Percentiles rank a stretch among this genome's conserved stretches.
These are phyloP conservation scores for Stagonosporopsis chrysanthemi DNA, from an alignment of 2,329 filamentous ascomycete genomes.

Conservation along the genomic window DNA sequence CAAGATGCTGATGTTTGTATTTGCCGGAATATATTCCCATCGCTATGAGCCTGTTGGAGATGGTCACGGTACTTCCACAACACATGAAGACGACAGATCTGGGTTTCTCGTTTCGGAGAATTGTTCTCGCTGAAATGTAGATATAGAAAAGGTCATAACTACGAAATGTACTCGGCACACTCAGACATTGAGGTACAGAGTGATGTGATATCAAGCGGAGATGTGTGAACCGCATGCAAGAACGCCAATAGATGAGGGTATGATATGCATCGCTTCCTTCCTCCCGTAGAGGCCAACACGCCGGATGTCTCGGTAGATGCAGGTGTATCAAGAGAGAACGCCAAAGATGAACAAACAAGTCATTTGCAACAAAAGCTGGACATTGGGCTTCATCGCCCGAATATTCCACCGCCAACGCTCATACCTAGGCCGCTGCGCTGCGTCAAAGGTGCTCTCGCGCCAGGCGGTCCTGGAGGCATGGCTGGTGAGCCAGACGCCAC, in stretches of 20 bases:
- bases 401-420: constrained; percentile 40
- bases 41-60: neutral
- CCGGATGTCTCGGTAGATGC: constrained; percentile 7
- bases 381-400: constrained; percentile 36
- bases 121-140: neutral
- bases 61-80: neutral
- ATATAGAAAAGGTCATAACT: neutral
- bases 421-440: constrained; percentile 41
- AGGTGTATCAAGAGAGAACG: constrained; percentile 5
- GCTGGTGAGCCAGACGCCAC: constrained; percentile 21
- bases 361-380: constrained; percentile 4
- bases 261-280: constrained; percentile 18
- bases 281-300: constrained; percentile 2
- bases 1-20: neutral
- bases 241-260: constrained; percentile 21
- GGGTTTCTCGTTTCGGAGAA: neutral
- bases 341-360: constrained; percentile 11
- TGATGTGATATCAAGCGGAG: neutral
- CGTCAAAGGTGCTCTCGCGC: constrained; percentile 37
- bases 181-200: neutral
- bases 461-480: constrained; percentile 27
- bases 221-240: constrained; percentile 12
- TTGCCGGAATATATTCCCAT: neutral
- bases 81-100: neutral
- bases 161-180: neutral